Percentiles rank a stretch among this genome's conserved stretches.
phyloP scores from a whole-genome alignment of 768 basidiomycete genomes.

The Kwoniella dejecticola region DNA sequence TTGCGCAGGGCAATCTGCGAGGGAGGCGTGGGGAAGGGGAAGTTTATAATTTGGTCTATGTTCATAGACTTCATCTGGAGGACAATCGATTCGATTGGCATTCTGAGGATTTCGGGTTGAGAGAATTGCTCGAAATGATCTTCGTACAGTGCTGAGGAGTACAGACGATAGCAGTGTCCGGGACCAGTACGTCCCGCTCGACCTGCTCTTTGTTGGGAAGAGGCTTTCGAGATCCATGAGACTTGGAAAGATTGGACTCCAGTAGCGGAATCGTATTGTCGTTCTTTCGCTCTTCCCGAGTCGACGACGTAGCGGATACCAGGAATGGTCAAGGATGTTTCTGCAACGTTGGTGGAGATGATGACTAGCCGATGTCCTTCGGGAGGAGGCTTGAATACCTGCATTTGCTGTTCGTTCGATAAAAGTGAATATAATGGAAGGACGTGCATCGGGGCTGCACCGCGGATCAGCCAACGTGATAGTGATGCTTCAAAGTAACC shows the following conservation, averaged over 20 bases:
- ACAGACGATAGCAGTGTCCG: slow-evolving; percentile 95
- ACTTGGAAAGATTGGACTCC: slow-evolving; percentile 92
- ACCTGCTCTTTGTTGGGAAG: slow-evolving; percentile 89
- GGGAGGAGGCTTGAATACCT: slow-evolving; percentile 84
- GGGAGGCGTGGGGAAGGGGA: slow-evolving; percentile 96
- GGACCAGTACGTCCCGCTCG: slow-evolving; percentile 97
- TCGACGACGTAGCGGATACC: slow-evolving; percentile 98
- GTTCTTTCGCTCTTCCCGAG: slow-evolving; percentile 92
- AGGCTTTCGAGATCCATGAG: slow-evolving; percentile 92
- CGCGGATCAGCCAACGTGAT: background rate
- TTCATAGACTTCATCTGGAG: slow-evolving; percentile 99
- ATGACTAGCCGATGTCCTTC: slow-evolving; percentile 80
- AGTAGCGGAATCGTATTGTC: slow-evolving; percentile 75
- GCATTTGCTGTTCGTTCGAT: slow-evolving; percentile 91
- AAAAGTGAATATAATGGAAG: slow-evolving; percentile 91
- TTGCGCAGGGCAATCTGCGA: slow-evolving; percentile 72
- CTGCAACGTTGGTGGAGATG: slow-evolving; percentile 93
- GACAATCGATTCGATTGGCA: slow-evolving; percentile 94
- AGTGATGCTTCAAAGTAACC: background rate
- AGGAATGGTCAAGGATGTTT: slow-evolving; percentile 95
- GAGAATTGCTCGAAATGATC: slow-evolving; percentile 86
- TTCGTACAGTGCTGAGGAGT: slow-evolving; percentile 92
- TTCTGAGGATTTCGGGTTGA: slow-evolving; percentile 87
- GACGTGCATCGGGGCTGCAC: slow-evolving; percentile 84
- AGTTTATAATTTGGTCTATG: slow-evolving; percentile 92